A percentile compares a stretch with the other conserved stretches of the same genome.
Conservation (phyloP, 2,329 filamentous ascomycete genomes). For the Aschersonia sp. region DNA sequence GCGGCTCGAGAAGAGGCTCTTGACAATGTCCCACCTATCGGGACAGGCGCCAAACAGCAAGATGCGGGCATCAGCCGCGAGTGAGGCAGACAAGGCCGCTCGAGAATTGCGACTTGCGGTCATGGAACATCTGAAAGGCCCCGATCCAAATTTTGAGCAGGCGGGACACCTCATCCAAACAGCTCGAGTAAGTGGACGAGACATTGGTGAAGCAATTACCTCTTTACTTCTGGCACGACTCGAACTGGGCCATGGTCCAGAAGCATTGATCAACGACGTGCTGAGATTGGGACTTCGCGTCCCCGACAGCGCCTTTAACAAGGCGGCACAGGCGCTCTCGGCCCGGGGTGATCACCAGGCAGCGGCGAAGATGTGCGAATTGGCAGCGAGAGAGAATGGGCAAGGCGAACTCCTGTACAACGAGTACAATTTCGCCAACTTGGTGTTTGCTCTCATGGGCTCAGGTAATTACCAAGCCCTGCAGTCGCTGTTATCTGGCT, state of each 20-base stretch:
- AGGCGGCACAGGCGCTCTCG: constrained; percentile 16
- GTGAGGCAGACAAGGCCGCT: neutral
- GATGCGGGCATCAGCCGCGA: neutral
- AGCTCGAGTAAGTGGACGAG: constrained; percentile 23
- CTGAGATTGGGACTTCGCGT: constrained; percentile 14
- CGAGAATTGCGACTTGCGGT: constrained; percentile 30
- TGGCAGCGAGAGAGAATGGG: constrained; percentile 22
- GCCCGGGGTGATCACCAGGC: constrained; percentile 14
- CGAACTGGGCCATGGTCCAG: constrained; percentile 14
- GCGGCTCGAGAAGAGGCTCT: constrained; percentile 4
- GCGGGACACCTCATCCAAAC: constrained; percentile 24
- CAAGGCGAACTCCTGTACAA: constrained; percentile 20
- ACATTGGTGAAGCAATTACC: constrained; percentile 25
- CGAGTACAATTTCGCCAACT: constrained; percentile 21
- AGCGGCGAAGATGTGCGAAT: constrained; percentile 17
- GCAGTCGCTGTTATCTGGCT: constrained; percentile 14
- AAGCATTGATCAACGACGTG: constrained; percentile 12
- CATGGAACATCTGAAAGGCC: constrained; percentile 21
- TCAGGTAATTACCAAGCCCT: constrained; percentile 16
- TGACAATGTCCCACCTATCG: neutral
- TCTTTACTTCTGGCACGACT: constrained; percentile 24
- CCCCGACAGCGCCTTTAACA: constrained; percentile 21
- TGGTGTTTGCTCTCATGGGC: constrained; percentile 19
- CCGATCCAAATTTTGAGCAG: constrained; percentile 12
- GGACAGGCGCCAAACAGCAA: neutral